Evolutionary conservation across 2,329 filamentous ascomycete species (phyloP).

Genomic region (Sphaerulina populicola): DNA sequence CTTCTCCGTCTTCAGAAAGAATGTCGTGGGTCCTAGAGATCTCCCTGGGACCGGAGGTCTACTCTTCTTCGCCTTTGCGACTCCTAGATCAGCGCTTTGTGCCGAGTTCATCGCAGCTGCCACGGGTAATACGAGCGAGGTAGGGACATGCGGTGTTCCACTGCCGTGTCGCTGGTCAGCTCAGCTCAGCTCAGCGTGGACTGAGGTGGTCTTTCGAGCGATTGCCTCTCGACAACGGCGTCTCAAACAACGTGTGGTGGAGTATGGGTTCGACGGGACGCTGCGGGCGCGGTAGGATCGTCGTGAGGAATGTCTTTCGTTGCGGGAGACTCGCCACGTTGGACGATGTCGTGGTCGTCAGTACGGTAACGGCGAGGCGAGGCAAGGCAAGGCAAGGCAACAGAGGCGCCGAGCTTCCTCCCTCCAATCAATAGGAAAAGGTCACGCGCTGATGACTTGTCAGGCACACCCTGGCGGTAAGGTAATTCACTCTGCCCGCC

Average conservation of each 20-base stretch:
- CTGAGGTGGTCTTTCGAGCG: too few relatives aligned
- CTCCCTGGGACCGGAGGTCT: slow-evolving; percentile 2
- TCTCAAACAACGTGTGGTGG: not conserved
- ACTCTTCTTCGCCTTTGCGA: slow-evolving; percentile 4
- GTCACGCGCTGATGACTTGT: not conserved
- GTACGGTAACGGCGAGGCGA: not conserved
- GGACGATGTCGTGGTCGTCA: not conserved
- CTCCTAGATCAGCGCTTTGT: slow-evolving; percentile 1
- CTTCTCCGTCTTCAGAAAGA: slow-evolving; percentile 51
- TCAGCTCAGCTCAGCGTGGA: too few relatives aligned
- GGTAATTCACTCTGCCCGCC: not conserved
- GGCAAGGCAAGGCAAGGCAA: not conserved
- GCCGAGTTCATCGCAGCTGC: slow-evolving; percentile 8
- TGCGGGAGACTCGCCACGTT: too few relatives aligned
- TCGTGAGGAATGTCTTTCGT: too few relatives aligned
- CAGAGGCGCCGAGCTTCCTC: not conserved
- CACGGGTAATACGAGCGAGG: not conserved
- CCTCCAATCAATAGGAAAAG: not conserved
- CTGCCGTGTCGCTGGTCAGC: not conserved
- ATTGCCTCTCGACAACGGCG: not conserved
- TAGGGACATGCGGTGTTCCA: not conserved
- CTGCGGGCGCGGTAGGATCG: too few relatives aligned
- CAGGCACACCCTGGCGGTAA: not conserved
- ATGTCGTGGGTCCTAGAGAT: slow-evolving; percentile 44
- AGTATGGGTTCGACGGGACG: not conserved